A percentile compares a stretch with the other conserved stretches of the same genome.
Evolutionary conservation across 345 rosid species (phyloP).

Genomic region (Viola odorata): DNA sequence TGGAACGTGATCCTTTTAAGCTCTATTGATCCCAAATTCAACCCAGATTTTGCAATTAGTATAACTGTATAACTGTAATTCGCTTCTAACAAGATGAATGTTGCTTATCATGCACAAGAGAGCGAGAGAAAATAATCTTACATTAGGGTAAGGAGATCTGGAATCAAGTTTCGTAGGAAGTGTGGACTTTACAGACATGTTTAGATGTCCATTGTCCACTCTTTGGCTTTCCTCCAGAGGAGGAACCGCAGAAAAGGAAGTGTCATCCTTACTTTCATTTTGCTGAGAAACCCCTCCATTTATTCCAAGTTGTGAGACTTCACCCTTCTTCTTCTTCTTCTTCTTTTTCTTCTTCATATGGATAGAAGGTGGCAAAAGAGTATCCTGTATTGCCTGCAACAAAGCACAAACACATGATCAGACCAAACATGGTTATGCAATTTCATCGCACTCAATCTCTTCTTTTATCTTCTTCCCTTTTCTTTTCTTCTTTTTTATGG

Average conservation of each 20-base stretch:
- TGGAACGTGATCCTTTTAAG: not conserved
- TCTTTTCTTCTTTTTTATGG: not conserved
- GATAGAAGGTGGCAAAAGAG: constrained; percentile 68
- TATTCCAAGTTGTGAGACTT: constrained; percentile 25
- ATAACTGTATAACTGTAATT: too few relatives aligned
- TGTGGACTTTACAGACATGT: constrained; percentile 17
- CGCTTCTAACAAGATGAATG: not conserved
- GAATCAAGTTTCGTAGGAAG: constrained; percentile 19
- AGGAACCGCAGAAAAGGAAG: constrained; percentile 13
- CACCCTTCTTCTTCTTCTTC: constrained; percentile 31
- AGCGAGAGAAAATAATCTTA: constrained; percentile 22
- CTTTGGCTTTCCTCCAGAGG: constrained; percentile 22
- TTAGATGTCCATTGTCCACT: constrained; percentile 12
- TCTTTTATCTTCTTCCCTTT: too few relatives aligned
- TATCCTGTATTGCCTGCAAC: constrained; percentile 68
- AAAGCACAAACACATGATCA: not conserved
- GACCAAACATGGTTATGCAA: not conserved
- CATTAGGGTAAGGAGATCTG: constrained; percentile 39
- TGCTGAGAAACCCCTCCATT: constrained; percentile 40
- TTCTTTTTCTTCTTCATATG: constrained; percentile 37
- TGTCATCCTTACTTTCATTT: constrained; percentile 17
- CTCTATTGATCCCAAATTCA: not conserved
- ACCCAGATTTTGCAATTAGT: too few relatives aligned
- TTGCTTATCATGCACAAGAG: not conserved
- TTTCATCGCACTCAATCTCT: not conserved